Percentiles rank a stretch among this genome's conserved stretches.
Conservation (phyloP, 2,329 filamentous ascomycete genomes). For the Thielaviopsis euricoi region DNA sequence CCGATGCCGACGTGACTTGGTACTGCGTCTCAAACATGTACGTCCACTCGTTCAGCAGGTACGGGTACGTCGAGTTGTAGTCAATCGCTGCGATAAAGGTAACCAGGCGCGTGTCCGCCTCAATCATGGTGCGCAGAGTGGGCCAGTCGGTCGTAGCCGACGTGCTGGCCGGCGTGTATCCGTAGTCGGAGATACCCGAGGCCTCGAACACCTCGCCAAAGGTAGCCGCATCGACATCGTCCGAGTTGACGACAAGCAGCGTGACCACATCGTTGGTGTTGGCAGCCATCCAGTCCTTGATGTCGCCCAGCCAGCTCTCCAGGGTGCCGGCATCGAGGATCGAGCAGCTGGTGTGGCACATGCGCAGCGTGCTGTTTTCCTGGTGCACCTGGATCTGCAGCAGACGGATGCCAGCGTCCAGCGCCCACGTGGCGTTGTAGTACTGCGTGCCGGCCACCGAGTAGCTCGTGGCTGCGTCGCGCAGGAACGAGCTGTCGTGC, state of each 20-base stretch:
- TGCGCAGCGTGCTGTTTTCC: conserved; percentile 35
- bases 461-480: conserved; percentile 43
- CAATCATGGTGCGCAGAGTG: conserved; percentile 54
- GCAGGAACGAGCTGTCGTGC: conserved; percentile 57
- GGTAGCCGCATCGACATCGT: conserved; percentile 35
- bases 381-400: conserved; percentile 47
- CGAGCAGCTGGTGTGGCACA: conserved; percentile 54
- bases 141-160: conserved; percentile 41
- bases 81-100: conserved; percentile 47
- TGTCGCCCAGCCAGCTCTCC: conserved; percentile 42
- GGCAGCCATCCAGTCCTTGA: conserved; percentile 52
- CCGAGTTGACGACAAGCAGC: conserved; percentile 55
- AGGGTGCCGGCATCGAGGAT: conserved; percentile 54
- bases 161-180: conserved; percentile 36
- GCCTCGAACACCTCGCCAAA: conserved; percentile 38
- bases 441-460: conserved; percentile 56
- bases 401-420: conserved; percentile 54
- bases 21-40: conserved; percentile 60
- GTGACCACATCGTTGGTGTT: conserved; percentile 65
- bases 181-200: conserved; percentile 44
- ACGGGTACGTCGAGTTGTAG: conserved; percentile 28
- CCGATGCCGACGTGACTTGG: conserved; percentile 41
- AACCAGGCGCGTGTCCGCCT: conserved; percentile 45
- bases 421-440: conserved; percentile 53
- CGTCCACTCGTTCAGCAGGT: conserved; percentile 45